phyloP scores from a whole-genome alignment of 495 filamentous ascomycete species.

The Cetradonia linearis region DNA sequence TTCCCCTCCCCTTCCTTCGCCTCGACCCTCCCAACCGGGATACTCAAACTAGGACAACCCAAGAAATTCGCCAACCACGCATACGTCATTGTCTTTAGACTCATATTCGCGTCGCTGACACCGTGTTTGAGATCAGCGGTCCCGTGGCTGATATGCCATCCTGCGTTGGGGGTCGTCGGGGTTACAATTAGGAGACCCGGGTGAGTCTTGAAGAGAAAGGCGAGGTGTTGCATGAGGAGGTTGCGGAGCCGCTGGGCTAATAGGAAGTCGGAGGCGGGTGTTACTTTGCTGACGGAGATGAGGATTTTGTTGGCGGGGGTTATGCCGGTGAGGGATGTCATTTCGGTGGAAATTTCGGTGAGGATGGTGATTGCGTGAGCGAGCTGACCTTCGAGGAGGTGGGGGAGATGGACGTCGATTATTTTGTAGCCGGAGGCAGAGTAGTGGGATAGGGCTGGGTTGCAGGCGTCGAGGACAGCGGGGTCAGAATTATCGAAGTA shows the following conservation, averaged over 20 bases:
- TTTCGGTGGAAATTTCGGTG: conserved; percentile 45
- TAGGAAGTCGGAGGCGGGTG: conserved; percentile 58
- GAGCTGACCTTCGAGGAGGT: conserved; percentile 60
- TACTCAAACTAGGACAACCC: conserved; percentile 68
- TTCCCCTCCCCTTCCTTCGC: conserved; percentile 38
- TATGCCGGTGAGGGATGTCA: conserved; percentile 39
- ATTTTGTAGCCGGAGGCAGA: conserved; percentile 50
- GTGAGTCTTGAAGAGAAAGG: conserved; percentile 56
- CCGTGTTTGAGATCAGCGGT: conserved; percentile 51
- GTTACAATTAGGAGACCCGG: conserved; percentile 72
- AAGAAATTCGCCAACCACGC: conserved; percentile 77
- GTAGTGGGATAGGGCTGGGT: conserved; percentile 52
- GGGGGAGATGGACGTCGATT: conserved; percentile 66
- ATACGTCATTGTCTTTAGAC: conserved; percentile 75
- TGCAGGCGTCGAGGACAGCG: conserved; percentile 49
- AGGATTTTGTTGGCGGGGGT: conserved; percentile 67
- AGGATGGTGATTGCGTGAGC: conserved; percentile 79
- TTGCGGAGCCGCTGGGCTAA: conserved; percentile 64
- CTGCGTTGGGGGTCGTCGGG: conserved; percentile 66
- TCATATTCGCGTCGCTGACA: conserved; percentile 59
- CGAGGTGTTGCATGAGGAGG: conserved; percentile 74
- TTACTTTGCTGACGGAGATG: conserved; percentile 51
- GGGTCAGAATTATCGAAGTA: conserved; percentile 66
- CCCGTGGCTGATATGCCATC: conserved; percentile 53
- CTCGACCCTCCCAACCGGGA: conserved; percentile 63